Percentiles rank a stretch among this genome's conserved stretches.
Conservation (phyloP, 352 stramenopile species). For the Blastocystis sp. region DNA sequence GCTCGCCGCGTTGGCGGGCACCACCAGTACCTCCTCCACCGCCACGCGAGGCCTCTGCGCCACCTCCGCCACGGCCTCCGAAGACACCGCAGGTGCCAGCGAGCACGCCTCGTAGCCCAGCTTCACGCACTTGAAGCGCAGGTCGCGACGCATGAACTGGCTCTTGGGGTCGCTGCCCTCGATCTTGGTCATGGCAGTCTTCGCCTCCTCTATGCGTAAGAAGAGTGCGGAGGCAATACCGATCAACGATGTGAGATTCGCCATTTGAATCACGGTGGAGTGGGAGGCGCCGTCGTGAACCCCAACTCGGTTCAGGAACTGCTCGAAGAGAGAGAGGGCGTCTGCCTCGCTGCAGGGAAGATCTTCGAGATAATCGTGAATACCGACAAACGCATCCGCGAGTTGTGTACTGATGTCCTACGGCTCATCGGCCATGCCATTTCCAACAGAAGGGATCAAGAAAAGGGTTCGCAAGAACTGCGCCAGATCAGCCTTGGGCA, state of each 20-base stretch:
- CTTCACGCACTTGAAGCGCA: neutral
- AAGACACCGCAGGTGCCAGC: neutral
- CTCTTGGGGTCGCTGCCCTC: conserved; percentile 40
- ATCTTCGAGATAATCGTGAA: neutral
- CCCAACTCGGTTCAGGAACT: neutral
- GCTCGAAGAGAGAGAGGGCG: conserved; percentile 28
- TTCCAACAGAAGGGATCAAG: conserved; percentile 5
- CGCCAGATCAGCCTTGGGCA: neutral
- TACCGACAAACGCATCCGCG: neutral
- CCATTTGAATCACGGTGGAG: neutral
- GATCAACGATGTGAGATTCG: conserved; percentile 16
- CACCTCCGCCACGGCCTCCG: neutral
- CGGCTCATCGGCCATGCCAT: neutral
- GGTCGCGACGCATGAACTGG: conserved; percentile 64
- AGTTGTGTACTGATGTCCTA: conserved; percentile 25
- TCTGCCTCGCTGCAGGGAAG: conserved; percentile 9
- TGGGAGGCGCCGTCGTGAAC: neutral
- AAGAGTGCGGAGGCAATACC: neutral
- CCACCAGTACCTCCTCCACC: neutral
- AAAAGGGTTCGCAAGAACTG: conserved; percentile 17
- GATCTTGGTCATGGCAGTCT: neutral
- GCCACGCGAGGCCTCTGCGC: neutral
- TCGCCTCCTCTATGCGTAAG: conserved; percentile 29
- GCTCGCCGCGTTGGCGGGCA: neutral
- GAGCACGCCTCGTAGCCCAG: conserved; percentile 13